Conservation (phyloP, 805 yeast species). For the Grigorovia transvaalensis region DNA sequence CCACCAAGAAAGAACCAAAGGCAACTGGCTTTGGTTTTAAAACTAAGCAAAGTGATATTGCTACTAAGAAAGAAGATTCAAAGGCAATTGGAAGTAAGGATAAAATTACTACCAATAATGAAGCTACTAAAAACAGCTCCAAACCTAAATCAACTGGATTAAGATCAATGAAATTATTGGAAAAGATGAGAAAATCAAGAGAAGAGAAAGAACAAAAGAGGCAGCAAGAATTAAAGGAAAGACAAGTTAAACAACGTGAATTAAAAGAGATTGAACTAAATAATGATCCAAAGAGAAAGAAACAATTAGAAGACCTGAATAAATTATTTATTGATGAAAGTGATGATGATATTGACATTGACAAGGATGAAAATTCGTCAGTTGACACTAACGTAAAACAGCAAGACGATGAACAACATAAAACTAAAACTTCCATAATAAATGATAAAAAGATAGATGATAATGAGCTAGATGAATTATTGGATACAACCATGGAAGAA, state of each 20-base stretch:
- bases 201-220: conserved; percentile 23
- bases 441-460: not conserved
- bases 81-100: not conserved
- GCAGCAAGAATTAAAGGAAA: conserved; percentile 19
- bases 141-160: conserved; percentile 14
- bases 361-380: too few species aligned
- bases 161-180: conserved; percentile 25
- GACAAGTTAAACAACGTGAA: conserved; percentile 15
- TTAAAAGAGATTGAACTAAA: conserved; percentile 3
- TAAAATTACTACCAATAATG: conserved; percentile 6
- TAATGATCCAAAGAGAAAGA: conserved; percentile 19
- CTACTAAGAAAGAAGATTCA: not conserved
- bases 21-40: conserved; percentile 5
- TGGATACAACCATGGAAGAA: conserved; percentile 27
- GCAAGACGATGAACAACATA: too few species aligned
- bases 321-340: conserved; percentile 22
- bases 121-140: not conserved
- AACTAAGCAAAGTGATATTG: not conserved
- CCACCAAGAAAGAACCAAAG: not conserved
- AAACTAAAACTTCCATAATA: not conserved
- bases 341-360: conserved; percentile 4
- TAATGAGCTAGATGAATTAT: conserved; percentile 19
- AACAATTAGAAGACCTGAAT: conserved; percentile 23
- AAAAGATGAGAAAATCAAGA: conserved; percentile 25
- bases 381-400: too few species aligned